Evolutionary conservation across 805 yeast species (phyloP).

Genomic region (Yarrowia sp.): DNA sequence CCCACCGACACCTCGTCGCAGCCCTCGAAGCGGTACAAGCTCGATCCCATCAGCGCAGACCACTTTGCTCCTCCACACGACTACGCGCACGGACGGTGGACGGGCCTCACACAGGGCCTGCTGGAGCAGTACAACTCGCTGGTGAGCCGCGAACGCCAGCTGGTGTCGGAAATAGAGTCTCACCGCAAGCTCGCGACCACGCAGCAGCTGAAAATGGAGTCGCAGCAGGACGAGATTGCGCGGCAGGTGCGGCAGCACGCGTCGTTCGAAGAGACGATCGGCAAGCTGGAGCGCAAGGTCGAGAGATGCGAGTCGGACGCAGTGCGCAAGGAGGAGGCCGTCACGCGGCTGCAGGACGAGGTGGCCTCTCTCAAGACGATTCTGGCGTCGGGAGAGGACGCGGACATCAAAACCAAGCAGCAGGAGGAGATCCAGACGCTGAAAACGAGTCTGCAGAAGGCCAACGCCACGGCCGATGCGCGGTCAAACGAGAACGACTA

Average conservation of each 20-base stretch:
- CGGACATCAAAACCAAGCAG: slow-evolving; percentile 38
- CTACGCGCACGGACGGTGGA: slow-evolving; percentile 33
- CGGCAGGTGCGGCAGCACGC: slow-evolving; percentile 49
- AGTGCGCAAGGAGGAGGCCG: slow-evolving; percentile 32
- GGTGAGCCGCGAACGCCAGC: slow-evolving; percentile 17
- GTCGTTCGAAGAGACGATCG: slow-evolving; percentile 36
- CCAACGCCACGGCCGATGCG: slow-evolving; percentile 47
- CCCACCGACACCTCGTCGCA: slow-evolving; percentile 43
- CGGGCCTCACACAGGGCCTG: slow-evolving; percentile 12
- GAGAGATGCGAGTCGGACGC: slow-evolving; percentile 33
- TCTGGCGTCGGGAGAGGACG: slow-evolving; percentile 32
- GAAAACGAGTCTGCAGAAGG: slow-evolving; percentile 46
- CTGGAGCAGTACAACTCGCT: slow-evolving; percentile 20
- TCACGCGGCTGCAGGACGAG: slow-evolving; percentile 37
- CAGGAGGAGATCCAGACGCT: slow-evolving; percentile 48
- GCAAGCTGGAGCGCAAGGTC: slow-evolving; percentile 33
- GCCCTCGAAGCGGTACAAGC: slow-evolving; percentile 55
- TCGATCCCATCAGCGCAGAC: slow-evolving; percentile 56
- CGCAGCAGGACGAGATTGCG: slow-evolving; percentile 46
- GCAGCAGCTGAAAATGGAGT: slow-evolving; percentile 47
- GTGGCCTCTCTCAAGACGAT: slow-evolving; percentile 36
- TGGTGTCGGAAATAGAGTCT: slow-evolving; percentile 47
- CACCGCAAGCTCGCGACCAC: slow-evolving; percentile 44
- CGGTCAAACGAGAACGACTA: slow-evolving; percentile 60
- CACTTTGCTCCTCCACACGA: slow-evolving; percentile 34